Base-by-base conservation (phyloP, 1,139 yeast species). In the Meyerozyma guilliermondii region DNA sequence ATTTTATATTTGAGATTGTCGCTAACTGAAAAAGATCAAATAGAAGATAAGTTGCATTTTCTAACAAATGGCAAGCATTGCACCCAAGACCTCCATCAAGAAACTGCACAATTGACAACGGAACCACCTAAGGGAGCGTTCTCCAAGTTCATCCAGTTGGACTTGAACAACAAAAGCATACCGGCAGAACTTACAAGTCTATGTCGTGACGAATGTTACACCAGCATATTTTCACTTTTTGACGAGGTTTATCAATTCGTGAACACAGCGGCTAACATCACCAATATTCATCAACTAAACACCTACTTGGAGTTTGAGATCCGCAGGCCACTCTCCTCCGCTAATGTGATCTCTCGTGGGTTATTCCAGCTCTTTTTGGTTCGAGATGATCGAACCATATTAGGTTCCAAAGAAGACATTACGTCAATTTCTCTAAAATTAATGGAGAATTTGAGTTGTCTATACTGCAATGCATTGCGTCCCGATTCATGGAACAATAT, bases 351-450 rank as follows among this genome's bases (percentile, higher is more conserved):
- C 17, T 70, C 82, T 1, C 67, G 91, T 46, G 85, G 86, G 2
- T 53, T 81, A 18, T 74, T 82, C 51, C 86, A 83, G 46, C 59
- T 82, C 29, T 81, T 74, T 52, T 62, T 83, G 20, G 65, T 83
- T 5, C 64, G 87, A 45, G 85, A 82, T 54, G 81, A 83, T 55
- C 74, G 73, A 42, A 63, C 80, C 2, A 65, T 84, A 1, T 52
- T 78, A 41, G 74, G 71, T 39, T 56, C 46, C 39, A 39, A 62
- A 1, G 50, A 46, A 23, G 45, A 42, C n/a, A 35, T 61, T n/a
- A 48, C 46, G 29, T 39, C 51, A 3, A 39, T 64, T 6, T 45
- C 59, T 2, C 34, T 54, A 7, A 56, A 51, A 11, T 36, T 55
- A 27, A 50, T 67, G 45, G 66, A 66, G 35, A 55, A 54, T 37